A percentile compares a stretch with the other conserved stretches of the same genome.
Conservation (phyloP, 2,329 filamentous ascomycete species). For the Colletotrichum aenigma region DNA sequence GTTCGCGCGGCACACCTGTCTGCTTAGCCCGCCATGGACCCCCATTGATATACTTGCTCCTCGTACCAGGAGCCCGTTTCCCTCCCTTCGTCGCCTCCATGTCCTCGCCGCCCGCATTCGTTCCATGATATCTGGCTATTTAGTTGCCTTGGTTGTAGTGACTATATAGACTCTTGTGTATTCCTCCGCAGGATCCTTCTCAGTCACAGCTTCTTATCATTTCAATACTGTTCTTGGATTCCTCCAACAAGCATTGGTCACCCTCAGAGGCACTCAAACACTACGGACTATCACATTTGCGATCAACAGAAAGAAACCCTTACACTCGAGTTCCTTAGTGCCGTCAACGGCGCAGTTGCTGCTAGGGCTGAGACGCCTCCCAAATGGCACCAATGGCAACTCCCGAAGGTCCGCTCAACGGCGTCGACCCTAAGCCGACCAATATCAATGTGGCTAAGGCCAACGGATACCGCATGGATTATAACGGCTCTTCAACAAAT, state of each 20-base stretch:
- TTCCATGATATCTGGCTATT: not conserved
- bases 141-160: not conserved
- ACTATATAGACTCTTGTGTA: slow-evolving; percentile 5
- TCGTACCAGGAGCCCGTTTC: not conserved
- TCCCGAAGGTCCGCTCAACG: not conserved
- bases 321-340: not conserved
- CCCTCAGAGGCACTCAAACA: not conserved
- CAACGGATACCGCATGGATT: not conserved
- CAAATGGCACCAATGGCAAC: slow-evolving; percentile 17
- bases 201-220: not conserved
- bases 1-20: slow-evolving; percentile 10
- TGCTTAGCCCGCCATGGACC: not conserved
- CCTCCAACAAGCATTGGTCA: not conserved
- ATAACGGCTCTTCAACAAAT: not conserved
- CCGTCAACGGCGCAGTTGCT: not conserved
- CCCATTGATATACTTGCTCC: not conserved
- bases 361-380: not conserved
- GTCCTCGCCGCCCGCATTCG: not conserved
- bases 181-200: not conserved
- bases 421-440: not conserved
- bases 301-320: not conserved
- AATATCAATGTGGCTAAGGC: slow-evolving; percentile 9
- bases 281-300: not conserved
- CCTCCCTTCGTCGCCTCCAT: not conserved
- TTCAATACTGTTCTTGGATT: not conserved